Conservation (phyloP, 306 rosid genomes). For the Casuarina equisetifolia region DNA sequence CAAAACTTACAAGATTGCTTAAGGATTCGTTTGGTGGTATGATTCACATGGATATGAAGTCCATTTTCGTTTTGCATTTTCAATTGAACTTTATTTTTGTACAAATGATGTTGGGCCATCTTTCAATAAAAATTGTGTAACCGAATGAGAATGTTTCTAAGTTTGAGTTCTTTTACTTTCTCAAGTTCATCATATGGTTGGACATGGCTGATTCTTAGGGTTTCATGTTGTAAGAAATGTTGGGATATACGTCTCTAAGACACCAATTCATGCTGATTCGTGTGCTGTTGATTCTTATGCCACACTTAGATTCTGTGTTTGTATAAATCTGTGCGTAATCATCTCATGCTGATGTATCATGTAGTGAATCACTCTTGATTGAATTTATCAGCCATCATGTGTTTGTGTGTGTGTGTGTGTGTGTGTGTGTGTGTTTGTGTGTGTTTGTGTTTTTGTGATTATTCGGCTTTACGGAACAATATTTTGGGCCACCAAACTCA, state of each 20-base stretch:
- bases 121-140: not conserved
- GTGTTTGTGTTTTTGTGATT: too few relatives aligned
- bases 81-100: constrained; percentile 5
- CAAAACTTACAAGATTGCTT: constrained; percentile 94
- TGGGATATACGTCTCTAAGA: not conserved
- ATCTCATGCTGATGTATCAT: not conserved
- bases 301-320: too few relatives aligned
- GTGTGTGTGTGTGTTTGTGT: too few relatives aligned
- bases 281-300: not conserved
- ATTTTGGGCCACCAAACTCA: too few relatives aligned
- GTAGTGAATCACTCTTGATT: not conserved
- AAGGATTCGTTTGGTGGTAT: constrained; percentile 97
- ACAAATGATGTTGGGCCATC: constrained; percentile 7
- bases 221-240: not conserved
- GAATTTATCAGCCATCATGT: not conserved
- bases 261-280: not conserved
- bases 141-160: not conserved
- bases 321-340: too few relatives aligned
- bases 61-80: constrained; percentile 2
- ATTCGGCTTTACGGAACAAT: too few relatives aligned
- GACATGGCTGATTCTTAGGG: not conserved
- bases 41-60: constrained; percentile 24
- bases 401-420: too few relatives aligned
- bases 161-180: not conserved
- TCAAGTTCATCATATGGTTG: not conserved